These are phyloP conservation scores for Nadsonia starkeyi-henricii DNA, from an alignment of 1,139 yeast species.

Conservation along the genomic window DNA sequence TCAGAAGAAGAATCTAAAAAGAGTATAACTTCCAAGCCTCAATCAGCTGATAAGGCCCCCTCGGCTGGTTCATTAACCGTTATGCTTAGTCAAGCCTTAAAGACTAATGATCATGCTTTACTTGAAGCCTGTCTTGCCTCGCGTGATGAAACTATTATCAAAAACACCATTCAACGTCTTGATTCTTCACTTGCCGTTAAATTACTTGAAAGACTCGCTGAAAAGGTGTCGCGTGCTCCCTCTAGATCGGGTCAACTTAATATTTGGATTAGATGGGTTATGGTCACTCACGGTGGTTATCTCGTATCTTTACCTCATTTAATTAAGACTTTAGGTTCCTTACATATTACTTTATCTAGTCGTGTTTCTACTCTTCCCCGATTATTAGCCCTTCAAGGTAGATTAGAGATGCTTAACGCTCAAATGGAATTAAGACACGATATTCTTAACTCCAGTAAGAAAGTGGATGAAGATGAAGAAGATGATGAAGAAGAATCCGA, in stretches of 20 bases:
- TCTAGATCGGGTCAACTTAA: slow-evolving; percentile 62
- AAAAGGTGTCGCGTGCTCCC: slow-evolving; percentile 58
- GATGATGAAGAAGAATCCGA: slow-evolving; percentile 28
- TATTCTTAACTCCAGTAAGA: slow-evolving; percentile 16
- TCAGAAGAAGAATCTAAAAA: background rate
- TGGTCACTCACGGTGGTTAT: slow-evolving; percentile 82
- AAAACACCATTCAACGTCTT: slow-evolving; percentile 54
- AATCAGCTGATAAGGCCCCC: background rate
- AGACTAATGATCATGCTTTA: slow-evolving; percentile 27
- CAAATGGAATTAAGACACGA: slow-evolving; percentile 58
- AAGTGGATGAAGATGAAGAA: slow-evolving; percentile 24
- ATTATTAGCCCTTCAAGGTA: slow-evolving; percentile 69
- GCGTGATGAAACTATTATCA: slow-evolving; percentile 60
- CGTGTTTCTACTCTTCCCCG: slow-evolving; percentile 69
- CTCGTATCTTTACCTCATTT: slow-evolving; percentile 58
- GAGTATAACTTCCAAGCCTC: background rate
- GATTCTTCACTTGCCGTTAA: slow-evolving; percentile 62
- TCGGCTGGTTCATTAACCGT: slow-evolving; percentile 17
- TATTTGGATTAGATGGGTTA: slow-evolving; percentile 87
- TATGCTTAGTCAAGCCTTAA: slow-evolving; percentile 28
- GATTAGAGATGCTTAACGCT: slow-evolving; percentile 56
- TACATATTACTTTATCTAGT: slow-evolving; percentile 63
- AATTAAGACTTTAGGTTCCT: slow-evolving; percentile 50
- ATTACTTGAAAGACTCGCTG: slow-evolving; percentile 71
- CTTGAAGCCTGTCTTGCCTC: slow-evolving; percentile 58